Base-by-base conservation (phyloP, 495 filamentous ascomycete species). In the Penicillium lagena region DNA sequence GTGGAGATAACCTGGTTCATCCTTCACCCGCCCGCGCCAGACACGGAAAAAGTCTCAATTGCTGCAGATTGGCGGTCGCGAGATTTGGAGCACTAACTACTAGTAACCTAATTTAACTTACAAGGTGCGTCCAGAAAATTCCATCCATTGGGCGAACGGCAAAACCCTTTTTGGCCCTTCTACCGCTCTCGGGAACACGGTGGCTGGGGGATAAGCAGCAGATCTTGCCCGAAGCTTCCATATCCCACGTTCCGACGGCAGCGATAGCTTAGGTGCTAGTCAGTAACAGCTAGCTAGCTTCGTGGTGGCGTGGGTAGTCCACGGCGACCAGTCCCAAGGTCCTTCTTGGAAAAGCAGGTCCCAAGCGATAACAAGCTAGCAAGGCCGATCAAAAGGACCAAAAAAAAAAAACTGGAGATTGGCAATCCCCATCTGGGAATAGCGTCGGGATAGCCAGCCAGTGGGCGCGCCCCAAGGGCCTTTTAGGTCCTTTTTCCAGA, bases 211-310 rank as follows among this genome's bases (percentile, higher is more conserved):
- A 57, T 54, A 34, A 22, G 29, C 51, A 49, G 51, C 32, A 49
- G 55, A 58, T 58, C 55, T 49, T 54, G 37, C 54, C 45, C 49
- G 44, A 42, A 51, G 33, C 12, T 11, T 42, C 8, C 35, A 12
- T 14, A 29, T 30, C 32, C 43, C 43, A 47, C 43, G 50, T 49
- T 49, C 45, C 46, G 41, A 29, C 22, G 4, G 22, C 22, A 22
- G 22, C 22, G 22, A 22, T 22, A 22, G 22, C 22, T 22, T 4
- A 22, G 22, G 17, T 22, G 22, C 22, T 22, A 22, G 22, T 22
- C 4, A 6, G 22, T 6, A 22, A 22, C 22, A 22, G 22, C 22
- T 22, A 22, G 22, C 22, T 22, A 22, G 22, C 22, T 22, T 22
- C 22, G 22, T 22, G 22, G 22, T 22, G 22, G 22, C 22, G 37